Conservation (phyloP, 2,329 filamentous ascomycete genomes). For the Pseudogymnoascus destructans region DNA sequence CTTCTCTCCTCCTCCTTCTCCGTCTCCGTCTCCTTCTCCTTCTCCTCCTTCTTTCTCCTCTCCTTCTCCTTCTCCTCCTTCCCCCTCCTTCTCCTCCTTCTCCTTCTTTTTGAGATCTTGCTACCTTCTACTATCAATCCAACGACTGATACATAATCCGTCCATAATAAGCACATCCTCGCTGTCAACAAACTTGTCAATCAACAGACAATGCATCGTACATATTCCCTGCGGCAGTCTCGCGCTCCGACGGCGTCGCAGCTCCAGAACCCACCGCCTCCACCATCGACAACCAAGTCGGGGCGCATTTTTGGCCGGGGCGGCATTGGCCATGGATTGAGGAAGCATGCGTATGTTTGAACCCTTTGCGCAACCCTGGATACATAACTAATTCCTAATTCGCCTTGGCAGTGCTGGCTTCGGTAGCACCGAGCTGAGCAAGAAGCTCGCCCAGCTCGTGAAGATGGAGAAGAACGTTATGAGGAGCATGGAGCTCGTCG, state of each 20-base stretch:
- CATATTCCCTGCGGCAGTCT: slow-evolving; percentile 96
- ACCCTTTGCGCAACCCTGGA: background rate
- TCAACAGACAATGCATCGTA: slow-evolving; percentile 72
- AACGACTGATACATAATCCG: background rate
- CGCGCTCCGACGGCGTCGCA: slow-evolving; percentile 74
- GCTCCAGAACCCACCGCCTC: slow-evolving; percentile 84
- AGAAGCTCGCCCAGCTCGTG: slow-evolving; percentile 94
- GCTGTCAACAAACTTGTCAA: background rate
- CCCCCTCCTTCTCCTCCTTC: no score
- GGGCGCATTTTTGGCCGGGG: slow-evolving; percentile 77
- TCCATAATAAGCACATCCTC: background rate
- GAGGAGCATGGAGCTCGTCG: slow-evolving; percentile 92
- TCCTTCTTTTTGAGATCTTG: slow-evolving; percentile 1
- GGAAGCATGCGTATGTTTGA: slow-evolving; percentile 31
- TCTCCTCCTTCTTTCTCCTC: background rate
- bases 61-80: background rate
- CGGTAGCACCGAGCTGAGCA: slow-evolving; percentile 71
- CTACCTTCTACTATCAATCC: slow-evolving; percentile 3
- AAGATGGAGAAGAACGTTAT: slow-evolving; percentile 99
- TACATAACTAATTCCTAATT: slow-evolving; percentile 36
- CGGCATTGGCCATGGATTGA: slow-evolving; percentile 52
- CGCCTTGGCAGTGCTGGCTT: slow-evolving; percentile 48
- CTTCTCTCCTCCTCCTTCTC: background rate
- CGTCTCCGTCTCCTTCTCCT: background rate
- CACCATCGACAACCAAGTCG: slow-evolving; percentile 79